Base-by-base conservation (phyloP, 805 yeast genomes). In the Sungouiozyma intestinalis region DNA sequence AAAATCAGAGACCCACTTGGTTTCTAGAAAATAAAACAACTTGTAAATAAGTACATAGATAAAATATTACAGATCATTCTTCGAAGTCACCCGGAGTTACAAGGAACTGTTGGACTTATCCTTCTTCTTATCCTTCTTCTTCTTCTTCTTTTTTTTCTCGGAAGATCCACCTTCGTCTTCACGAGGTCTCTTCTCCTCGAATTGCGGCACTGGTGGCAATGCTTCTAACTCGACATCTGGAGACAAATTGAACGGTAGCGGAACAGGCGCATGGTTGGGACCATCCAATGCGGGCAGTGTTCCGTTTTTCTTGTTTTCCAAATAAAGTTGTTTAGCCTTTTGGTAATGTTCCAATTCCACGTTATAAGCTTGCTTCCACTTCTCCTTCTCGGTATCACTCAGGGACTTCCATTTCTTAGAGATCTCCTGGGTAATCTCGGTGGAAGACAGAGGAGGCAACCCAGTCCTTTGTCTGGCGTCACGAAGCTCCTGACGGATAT, bases 361-460 rank as follows among this genome's bases (percentile, higher is more conserved):
- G 40, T 58, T 58, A 56, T 73, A 72, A 44, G 71, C 65, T 48
- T 73, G 75, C 59, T 82, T 81, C 81, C 92, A 84, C 52, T 73
- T 72, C 39, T 70, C 75, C 62, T 82, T 84, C 57, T 81, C 90
- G 16, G 65, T 72, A n/a, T 76, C 82, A 39, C 79, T 59, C 57
- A 88, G 65, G 33, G 68, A 74, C 51, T 77, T 76, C 97, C 97
- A 90, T 54, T 78, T 74, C 54, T 74, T 77, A 38, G 92, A 78
- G 50, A 87, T 81, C 53, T 79, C 79, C 54, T 76, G 80, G 33
- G 92, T 83, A 63, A 87, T 73, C 54, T 85, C 95, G 16, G 79
- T 74, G 34, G 86, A 83, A 9, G 81, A 71, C 49, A 82, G 70
- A 9, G 85, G 76, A 14, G 81, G 74, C 52, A 72, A 68, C 29